These are phyloP conservation scores for Conoideocrella luteorostrata DNA, from an alignment of 2,329 filamentous ascomycete species.

Conservation along the genomic window DNA sequence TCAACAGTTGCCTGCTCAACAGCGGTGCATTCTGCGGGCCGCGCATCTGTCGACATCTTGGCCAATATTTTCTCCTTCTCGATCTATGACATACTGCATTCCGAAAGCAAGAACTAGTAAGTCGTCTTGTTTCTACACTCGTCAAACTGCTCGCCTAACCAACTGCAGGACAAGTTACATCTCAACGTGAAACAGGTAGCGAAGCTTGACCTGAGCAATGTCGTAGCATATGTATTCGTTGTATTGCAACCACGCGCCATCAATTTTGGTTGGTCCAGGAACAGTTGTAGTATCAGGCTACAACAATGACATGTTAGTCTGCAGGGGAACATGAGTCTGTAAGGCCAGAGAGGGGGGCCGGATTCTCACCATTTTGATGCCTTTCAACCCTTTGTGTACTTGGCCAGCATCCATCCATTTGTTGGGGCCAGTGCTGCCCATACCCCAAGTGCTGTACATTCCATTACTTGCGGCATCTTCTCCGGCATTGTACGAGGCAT, in stretches of 20 bases:
- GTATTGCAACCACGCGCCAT: conserved; percentile 48
- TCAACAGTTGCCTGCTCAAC: too few species aligned
- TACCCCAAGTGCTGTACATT: conserved; percentile 63
- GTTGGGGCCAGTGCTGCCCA: conserved; percentile 56
- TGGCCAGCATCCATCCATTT: conserved; percentile 70
- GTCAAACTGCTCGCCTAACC: too few species aligned
- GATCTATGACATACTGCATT: too few species aligned
- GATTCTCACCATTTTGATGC: conserved; percentile 61
- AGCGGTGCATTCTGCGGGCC: too few species aligned
- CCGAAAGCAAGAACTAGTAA: too few species aligned
- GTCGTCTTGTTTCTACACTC: too few species aligned
- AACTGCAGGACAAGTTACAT: too few species aligned
- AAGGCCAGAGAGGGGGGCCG: not conserved
- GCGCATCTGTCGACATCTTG: too few species aligned
- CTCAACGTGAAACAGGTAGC: conserved; percentile 62
- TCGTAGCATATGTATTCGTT: conserved; percentile 73
- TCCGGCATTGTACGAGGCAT: conserved; percentile 56
- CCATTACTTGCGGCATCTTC: conserved; percentile 54
- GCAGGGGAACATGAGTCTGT: not conserved
- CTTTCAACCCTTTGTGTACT: conserved; percentile 58
- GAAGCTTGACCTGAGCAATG: conserved; percentile 60
- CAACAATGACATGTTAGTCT: conserved; percentile 3
- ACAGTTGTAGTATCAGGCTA: conserved; percentile 43
- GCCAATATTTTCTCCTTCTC: too few species aligned
- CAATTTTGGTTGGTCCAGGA: conserved; percentile 42